Evolutionary conservation across 2,329 filamentous ascomycete species (phyloP).

Genomic region (Fusarium nelsonii): DNA sequence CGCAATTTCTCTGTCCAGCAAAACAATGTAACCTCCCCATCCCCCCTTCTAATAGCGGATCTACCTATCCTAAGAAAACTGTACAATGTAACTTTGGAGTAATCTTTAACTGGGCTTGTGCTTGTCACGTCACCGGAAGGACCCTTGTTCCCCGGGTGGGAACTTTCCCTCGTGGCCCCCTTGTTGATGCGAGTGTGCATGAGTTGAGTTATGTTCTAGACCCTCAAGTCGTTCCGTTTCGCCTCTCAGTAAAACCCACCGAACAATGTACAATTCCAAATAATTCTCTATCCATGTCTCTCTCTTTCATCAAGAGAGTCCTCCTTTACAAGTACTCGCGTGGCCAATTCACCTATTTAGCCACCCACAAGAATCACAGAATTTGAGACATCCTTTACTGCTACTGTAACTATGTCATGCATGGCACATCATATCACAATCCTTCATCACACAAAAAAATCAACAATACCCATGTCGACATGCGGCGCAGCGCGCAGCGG

Average conservation of each 20-base stretch:
- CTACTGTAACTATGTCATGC: slow-evolving; percentile 4
- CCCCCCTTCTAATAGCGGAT: not conserved
- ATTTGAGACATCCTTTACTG: not conserved
- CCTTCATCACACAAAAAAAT: not conserved
- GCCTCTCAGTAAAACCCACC: not conserved
- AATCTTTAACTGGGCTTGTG: not conserved
- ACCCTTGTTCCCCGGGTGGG: slow-evolving; percentile 29
- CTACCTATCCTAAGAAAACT: not conserved
- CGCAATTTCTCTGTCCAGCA: not conserved
- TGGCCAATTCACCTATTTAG: too few species aligned
- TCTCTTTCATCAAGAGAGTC: not conserved
- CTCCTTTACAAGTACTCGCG: too few species aligned
- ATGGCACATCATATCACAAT: not conserved
- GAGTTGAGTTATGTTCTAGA: slow-evolving; percentile 20
- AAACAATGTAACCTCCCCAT: too few species aligned
- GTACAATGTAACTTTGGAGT: not conserved
- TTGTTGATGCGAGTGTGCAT: not conserved
- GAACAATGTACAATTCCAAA: slow-evolving; percentile 8
- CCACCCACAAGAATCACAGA: too few species aligned
- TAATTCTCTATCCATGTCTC: not conserved
- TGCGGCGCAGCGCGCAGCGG: slow-evolving; percentile 32
- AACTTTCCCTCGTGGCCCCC: slow-evolving; percentile 37
- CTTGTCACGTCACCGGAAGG: slow-evolving; percentile 7
- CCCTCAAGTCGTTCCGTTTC: not conserved
- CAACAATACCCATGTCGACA: slow-evolving; percentile 1